Conservation (phyloP, 257 asterid species). For the Solanum peruvianum region DNA sequence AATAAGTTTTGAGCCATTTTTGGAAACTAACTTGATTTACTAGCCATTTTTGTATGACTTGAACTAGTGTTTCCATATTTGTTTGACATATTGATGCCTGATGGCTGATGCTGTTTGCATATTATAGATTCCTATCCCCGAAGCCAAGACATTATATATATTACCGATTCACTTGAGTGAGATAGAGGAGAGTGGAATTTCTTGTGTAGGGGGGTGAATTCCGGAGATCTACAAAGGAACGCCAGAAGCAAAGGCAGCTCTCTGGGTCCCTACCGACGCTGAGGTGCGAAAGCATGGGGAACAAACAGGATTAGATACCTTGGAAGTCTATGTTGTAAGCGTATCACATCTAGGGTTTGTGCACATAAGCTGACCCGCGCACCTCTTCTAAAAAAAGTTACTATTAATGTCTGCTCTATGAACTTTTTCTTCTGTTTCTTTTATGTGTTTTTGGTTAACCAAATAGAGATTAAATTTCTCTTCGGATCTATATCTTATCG, state of each 20-base stretch:
- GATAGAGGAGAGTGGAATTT: neutral
- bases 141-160: neutral
- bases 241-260: neutral
- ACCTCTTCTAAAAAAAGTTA: neutral
- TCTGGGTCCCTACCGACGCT: neutral
- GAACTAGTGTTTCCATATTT: neutral
- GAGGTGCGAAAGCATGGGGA: neutral
- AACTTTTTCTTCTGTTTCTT: neutral
- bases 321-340: neutral
- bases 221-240: neutral
- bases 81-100: neutral
- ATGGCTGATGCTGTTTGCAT: neutral
- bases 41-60: neutral
- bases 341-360: neutral
- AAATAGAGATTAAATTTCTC: neutral
- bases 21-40: neutral
- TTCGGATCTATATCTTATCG: neutral
- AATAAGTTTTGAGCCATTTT: neutral
- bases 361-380: neutral
- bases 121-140: neutral
- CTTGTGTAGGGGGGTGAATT: neutral
- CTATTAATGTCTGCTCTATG: neutral
- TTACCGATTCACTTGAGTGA: neutral
- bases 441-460: neutral
- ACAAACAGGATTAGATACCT: neutral